Conservation (phyloP, 495 filamentous ascomycete genomes). For the Thermothielavioides terrestris region DNA sequence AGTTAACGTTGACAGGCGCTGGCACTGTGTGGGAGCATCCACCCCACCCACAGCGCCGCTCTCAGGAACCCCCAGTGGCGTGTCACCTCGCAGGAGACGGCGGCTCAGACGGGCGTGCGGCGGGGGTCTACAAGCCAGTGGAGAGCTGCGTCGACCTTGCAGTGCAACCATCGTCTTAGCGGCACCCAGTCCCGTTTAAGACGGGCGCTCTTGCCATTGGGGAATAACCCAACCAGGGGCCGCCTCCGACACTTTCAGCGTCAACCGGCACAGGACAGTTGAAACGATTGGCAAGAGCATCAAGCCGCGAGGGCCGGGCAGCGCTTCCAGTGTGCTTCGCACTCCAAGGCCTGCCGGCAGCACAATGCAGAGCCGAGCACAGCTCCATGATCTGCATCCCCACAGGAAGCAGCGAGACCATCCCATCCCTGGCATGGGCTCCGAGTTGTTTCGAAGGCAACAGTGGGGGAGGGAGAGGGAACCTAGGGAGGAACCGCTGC, state of each 20-base stretch:
- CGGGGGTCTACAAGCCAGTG: constrained; percentile 11
- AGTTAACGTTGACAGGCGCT: no score
- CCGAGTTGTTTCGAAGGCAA: no score
- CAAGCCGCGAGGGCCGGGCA: not conserved
- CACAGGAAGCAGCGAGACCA: not conserved
- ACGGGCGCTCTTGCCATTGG: constrained; percentile 2
- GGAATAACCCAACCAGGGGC: constrained; percentile 10
- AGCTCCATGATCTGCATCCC: constrained; percentile 4
- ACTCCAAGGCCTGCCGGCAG: constrained; percentile 1
- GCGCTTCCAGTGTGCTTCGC: no score
- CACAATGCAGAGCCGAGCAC: constrained; percentile 4
- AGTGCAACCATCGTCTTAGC: constrained; percentile 19
- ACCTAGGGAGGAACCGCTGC: not conserved
- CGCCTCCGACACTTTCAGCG: constrained; percentile 24
- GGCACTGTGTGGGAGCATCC: constrained; percentile 20
- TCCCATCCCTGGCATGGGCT: constrained; percentile 2
- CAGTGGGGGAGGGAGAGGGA: not conserved
- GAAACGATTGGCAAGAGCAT: constrained; percentile 7
- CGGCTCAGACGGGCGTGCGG: constrained; percentile 5
- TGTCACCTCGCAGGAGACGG: constrained; percentile 1
- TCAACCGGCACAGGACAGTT: constrained; percentile 17
- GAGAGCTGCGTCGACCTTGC: constrained; percentile 5
- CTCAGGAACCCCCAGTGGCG: not conserved
- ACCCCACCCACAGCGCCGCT: no score
- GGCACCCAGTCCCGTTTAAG: constrained; percentile 6